These are phyloP conservation scores for Dalbergia cochinchinensis DNA, from an alignment of 306 rosid genomes.

Conservation along the genomic window DNA sequence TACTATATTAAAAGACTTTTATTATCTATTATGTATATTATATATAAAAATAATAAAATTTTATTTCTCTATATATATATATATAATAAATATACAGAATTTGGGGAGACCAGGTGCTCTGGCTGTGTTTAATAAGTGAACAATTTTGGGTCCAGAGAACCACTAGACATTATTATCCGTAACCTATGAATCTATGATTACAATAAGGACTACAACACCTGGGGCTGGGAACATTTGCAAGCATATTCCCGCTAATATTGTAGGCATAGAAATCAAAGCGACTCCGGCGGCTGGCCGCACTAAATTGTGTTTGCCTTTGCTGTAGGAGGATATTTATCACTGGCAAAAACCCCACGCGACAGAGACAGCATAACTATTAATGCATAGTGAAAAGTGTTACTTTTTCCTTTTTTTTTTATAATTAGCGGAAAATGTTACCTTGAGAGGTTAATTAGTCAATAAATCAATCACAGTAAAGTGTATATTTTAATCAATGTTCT, in stretches of 20 bases:
- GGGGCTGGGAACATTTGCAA: conserved; percentile 4
- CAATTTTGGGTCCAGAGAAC: conserved; percentile 41
- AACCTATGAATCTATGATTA: conserved; percentile 42
- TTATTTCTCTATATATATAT: too few species aligned
- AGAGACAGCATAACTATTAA: not conserved
- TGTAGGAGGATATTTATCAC: not conserved
- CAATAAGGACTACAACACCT: conserved; percentile 36
- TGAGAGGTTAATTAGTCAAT: not conserved
- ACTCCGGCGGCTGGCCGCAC: not conserved
- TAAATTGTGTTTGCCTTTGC: not conserved
- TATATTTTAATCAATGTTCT: too few species aligned
- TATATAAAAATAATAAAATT: too few species aligned
- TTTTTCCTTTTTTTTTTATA: too few species aligned
- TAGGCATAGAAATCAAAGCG: not conserved
- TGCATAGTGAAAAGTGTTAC: not conserved
- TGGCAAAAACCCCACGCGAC: not conserved
- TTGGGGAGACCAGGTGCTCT: too few species aligned
- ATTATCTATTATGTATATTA: too few species aligned
- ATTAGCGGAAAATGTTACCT: not conserved
- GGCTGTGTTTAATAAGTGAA: conserved; percentile 11
- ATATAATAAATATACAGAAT: too few species aligned
- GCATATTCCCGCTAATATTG: conserved; percentile 17
- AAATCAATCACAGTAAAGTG: not conserved
- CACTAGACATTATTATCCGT: conserved; percentile 34
- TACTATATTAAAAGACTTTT: too few species aligned